Evolutionary conservation across 306 rosid species (phyloP).

Genomic region (Pyrus bretschneideri): DNA sequence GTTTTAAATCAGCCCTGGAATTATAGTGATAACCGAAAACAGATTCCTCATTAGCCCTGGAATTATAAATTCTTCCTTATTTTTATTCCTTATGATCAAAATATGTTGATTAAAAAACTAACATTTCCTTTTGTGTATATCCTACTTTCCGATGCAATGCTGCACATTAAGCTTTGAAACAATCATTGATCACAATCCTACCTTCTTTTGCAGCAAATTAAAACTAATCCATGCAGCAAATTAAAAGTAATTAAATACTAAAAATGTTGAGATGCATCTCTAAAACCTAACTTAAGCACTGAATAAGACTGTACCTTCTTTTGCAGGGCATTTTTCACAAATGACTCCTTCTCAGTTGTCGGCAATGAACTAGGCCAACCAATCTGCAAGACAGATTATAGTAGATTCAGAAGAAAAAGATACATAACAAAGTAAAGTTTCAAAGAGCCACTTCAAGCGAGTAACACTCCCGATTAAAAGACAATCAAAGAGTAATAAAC

Average conservation of each 20-base stretch:
- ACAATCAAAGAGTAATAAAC: slow-evolving; percentile 34
- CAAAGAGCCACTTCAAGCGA: slow-evolving; percentile 1
- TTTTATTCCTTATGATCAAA: not conserved
- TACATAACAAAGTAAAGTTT: slow-evolving; percentile 1
- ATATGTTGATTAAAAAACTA: not conserved
- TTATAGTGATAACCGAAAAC: too few relatives aligned
- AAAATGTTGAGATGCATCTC: too few relatives aligned
- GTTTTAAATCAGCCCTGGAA: not conserved
- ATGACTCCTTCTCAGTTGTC: slow-evolving; percentile 68
- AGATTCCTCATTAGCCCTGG: too few relatives aligned
- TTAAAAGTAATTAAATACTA: not conserved
- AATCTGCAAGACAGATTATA: slow-evolving; percentile 36
- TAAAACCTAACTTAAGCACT: not conserved
- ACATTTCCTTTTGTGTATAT: not conserved
- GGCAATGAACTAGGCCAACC: slow-evolving; percentile 96
- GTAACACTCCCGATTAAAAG: not conserved
- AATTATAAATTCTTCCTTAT: not conserved
- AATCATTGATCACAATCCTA: not conserved
- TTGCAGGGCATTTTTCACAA: slow-evolving; percentile 59
- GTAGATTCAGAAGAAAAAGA: slow-evolving; percentile 6
- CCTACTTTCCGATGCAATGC: not conserved
- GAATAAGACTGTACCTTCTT: slow-evolving; percentile 43
- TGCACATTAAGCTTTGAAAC: not conserved
- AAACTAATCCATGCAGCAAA: not conserved
- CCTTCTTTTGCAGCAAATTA: not conserved